These are phyloP conservation scores for Dictyostelium gargantuum DNA, from an alignment of 208 protist genomes.

Conservation along the genomic window DNA sequence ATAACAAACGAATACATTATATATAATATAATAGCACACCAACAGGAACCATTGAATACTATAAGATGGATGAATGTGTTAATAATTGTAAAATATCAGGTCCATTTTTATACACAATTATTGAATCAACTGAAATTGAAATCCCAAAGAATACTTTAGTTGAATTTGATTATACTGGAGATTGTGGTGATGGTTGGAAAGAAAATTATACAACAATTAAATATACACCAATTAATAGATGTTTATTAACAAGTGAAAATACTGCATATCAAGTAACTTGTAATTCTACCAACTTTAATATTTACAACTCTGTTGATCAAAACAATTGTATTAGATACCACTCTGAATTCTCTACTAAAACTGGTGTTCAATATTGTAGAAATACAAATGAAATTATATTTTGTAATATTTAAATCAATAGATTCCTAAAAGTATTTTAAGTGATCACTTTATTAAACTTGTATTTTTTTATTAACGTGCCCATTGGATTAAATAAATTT, in stretches of 20 bases:
- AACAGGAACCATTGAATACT: background rate
- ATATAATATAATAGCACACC: too few relatives aligned
- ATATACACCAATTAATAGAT: background rate
- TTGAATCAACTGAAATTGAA: background rate
- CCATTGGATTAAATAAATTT: too few relatives aligned
- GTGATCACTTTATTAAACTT: too few relatives aligned
- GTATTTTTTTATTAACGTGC: too few relatives aligned
- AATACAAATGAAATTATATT: background rate
- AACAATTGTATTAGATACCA: background rate
- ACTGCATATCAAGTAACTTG: background rate
- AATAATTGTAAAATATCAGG: background rate
- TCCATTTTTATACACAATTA: background rate
- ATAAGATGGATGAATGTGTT: background rate
- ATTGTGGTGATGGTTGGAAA: background rate
- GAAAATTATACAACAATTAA: background rate
- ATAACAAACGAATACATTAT: too few relatives aligned
- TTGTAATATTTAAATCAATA: constrained; percentile 3
- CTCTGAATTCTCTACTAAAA: background rate
- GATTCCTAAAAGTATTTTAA: too few relatives aligned
- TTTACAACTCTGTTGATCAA: background rate
- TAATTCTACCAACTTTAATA: background rate
- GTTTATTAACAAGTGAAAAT: background rate
- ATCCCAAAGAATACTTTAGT: background rate
- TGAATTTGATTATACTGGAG: background rate
- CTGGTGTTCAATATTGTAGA: background rate